Percentiles rank a stretch among this genome's conserved stretches.
Evolutionary conservation across 2,329 filamentous ascomycete species (phyloP).

Genomic region (Microdochium bolleyi): DNA sequence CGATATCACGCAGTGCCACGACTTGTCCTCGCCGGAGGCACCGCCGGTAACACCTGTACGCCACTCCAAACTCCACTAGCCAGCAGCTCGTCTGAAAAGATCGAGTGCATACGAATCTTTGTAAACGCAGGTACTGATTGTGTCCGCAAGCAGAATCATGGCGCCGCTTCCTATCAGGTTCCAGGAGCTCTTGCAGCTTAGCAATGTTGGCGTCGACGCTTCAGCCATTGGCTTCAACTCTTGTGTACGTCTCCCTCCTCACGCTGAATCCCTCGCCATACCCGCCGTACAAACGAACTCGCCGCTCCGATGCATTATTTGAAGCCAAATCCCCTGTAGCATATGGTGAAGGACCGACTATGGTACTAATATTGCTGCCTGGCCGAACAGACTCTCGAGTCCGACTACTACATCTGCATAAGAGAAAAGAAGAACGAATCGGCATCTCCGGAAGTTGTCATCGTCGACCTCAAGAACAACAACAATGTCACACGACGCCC

Average conservation of each 20-base stretch:
- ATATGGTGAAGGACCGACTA: too few relatives aligned
- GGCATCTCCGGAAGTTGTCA: constrained; percentile 87
- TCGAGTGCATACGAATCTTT: not conserved
- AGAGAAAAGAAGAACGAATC: constrained; percentile 86
- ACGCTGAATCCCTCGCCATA: constrained; percentile 1
- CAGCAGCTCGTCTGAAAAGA: not conserved
- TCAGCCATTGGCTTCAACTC: constrained; percentile 73
- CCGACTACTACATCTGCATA: constrained; percentile 92
- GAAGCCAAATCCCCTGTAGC: too few relatives aligned
- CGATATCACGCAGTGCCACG: constrained; percentile 1
- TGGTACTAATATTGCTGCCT: not conserved
- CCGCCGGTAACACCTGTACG: constrained; percentile 1
- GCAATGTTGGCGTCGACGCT: constrained; percentile 36
- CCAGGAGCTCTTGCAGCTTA: constrained; percentile 74
- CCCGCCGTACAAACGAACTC: constrained; percentile 5
- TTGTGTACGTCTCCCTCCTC: constrained; percentile 52
- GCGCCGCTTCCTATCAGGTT: constrained; percentile 85
- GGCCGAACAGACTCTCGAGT: constrained; percentile 80
- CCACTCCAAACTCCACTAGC: not conserved
- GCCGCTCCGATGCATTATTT: not conserved
- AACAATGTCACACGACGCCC: constrained; percentile 92
- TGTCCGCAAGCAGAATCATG: constrained; percentile 29
- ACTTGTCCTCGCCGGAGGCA: not conserved
- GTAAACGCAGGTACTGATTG: not conserved
- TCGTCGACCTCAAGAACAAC: constrained; percentile 94